These are phyloP conservation scores for Xylaria grammica DNA, from an alignment of 495 filamentous ascomycete genomes.

Conservation along the genomic window DNA sequence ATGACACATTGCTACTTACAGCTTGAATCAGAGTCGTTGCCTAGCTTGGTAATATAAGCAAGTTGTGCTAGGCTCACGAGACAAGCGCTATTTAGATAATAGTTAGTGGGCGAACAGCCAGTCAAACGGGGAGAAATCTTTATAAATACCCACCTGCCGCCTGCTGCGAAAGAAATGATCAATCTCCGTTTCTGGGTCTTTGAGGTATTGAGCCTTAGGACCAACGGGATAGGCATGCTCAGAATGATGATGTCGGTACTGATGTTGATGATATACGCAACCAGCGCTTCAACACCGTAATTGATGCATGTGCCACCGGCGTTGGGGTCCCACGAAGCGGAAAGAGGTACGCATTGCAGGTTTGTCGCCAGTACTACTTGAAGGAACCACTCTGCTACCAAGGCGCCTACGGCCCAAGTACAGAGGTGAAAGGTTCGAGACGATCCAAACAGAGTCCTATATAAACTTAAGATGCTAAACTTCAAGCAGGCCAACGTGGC, in stretches of 20 bases:
- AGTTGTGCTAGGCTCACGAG: neutral
- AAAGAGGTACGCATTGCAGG: neutral
- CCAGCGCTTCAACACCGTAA: neutral
- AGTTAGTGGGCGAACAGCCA: no score
- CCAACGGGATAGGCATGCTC: neutral
- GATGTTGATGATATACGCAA: neutral
- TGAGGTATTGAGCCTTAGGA: neutral
- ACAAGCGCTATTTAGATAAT: neutral
- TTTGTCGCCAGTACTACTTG: neutral
- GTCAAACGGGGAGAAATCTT: no score
- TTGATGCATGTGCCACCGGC: neutral
- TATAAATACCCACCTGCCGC: neutral
- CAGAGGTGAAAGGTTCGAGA: neutral
- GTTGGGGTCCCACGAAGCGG: neutral
- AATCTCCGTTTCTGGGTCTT: neutral
- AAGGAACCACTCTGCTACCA: neutral
- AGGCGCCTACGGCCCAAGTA: neutral
- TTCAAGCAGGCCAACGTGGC: neutral
- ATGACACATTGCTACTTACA: neutral
- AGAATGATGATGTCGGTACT: neutral
- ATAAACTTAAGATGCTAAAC: neutral
- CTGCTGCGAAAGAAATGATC: neutral
- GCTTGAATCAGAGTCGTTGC: neutral
- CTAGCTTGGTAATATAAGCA: neutral
- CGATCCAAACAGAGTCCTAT: neutral